Percentiles rank a stretch among this genome's conserved stretches.
These are phyloP conservation scores for Echites panduratus DNA, from an alignment of 257 asterid genomes.

Conservation along the genomic window DNA sequence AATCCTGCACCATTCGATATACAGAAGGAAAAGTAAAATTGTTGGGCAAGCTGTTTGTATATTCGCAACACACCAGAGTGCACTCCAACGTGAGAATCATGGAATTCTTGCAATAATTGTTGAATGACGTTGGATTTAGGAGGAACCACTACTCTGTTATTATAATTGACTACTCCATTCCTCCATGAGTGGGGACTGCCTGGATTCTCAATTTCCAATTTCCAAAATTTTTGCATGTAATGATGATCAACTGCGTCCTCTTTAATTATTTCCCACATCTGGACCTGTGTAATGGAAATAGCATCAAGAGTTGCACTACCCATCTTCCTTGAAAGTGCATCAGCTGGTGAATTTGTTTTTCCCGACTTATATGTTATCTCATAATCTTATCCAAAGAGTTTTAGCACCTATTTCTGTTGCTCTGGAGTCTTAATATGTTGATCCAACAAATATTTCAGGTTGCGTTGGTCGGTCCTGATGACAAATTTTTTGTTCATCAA, in stretches of 20 bases:
- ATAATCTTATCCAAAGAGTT: constrained; percentile 8
- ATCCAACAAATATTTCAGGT: not conserved
- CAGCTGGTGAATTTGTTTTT: no score
- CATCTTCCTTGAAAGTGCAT: not conserved
- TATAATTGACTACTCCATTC: not conserved
- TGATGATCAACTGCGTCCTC: not conserved
- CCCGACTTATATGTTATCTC: no score
- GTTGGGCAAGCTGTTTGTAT: not conserved
- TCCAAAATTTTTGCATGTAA: no score
- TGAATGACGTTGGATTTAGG: not conserved
- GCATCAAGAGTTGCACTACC: not conserved
- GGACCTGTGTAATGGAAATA: no score
- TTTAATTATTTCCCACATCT: not conserved
- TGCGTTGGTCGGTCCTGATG: no score
- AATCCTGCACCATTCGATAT: no score
- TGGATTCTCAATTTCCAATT: not conserved
- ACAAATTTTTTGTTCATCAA: no score
- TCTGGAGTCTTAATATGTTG: not conserved
- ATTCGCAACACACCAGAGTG: not conserved
- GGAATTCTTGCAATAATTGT: not conserved
- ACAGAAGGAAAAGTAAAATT: not conserved
- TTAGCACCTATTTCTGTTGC: not conserved
- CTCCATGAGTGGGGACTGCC: not conserved
- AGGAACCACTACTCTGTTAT: not conserved
- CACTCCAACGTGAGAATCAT: constrained; percentile 2